phyloP scores from a whole-genome alignment of 768 basidiomycete species.

The Sporobolomyces pararoseus region DNA sequence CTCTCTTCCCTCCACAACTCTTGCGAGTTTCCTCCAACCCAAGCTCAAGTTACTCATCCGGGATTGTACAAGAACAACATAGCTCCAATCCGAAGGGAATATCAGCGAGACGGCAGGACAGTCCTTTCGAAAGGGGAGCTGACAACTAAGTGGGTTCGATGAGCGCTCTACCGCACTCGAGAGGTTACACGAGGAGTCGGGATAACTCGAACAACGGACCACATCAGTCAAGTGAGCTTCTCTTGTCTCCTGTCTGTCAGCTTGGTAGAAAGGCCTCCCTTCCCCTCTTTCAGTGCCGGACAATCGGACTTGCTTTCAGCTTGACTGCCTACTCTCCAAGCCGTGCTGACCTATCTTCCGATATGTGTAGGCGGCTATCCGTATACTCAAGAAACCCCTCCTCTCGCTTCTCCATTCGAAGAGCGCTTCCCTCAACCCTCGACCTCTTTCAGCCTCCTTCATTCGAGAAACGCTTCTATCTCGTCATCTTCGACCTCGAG shows the following conservation, averaged over 20 bases:
- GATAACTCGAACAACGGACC: background rate
- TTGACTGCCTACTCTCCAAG: too few relatives aligned
- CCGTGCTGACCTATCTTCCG: too few relatives aligned
- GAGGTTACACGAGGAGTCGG: background rate
- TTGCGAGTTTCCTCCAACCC: background rate
- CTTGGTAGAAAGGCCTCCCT: too few relatives aligned
- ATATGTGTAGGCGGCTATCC: background rate
- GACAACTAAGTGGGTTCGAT: too few relatives aligned
- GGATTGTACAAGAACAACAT: too few relatives aligned
- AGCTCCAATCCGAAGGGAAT: too few relatives aligned
- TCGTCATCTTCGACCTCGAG: background rate
- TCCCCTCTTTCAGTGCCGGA: background rate
- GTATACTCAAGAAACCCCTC: background rate
- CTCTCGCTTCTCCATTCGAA: background rate
- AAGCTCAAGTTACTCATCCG: too few relatives aligned
- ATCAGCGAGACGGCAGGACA: too few relatives aligned
- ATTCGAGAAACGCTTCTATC: background rate
- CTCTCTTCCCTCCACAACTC: background rate
- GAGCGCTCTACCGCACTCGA: background rate
- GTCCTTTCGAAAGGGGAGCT: too few relatives aligned
- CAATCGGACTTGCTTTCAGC: too few relatives aligned
- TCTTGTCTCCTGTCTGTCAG: too few relatives aligned
- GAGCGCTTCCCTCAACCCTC: background rate
- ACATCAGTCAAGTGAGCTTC: background rate
- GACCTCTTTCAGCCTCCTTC: background rate